Evolutionary conservation across 495 filamentous ascomycete genomes (phyloP).

Genomic region (Hypoxylon fragiforme): DNA sequence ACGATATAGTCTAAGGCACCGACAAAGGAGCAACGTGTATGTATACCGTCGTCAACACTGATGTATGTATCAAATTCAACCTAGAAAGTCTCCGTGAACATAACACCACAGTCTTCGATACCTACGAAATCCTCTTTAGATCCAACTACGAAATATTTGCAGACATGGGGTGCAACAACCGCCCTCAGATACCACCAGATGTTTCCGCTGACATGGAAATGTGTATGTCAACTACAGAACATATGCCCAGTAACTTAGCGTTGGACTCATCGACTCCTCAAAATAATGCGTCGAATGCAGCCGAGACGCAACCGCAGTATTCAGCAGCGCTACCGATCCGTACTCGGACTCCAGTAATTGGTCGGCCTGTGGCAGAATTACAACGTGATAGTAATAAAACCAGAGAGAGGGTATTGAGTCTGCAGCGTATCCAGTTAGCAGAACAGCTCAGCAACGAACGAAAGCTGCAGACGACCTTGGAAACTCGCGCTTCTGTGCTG

Average conservation of each 20-base stretch:
- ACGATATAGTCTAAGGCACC: too few species aligned
- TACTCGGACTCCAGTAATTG: not conserved
- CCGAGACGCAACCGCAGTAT: too few species aligned
- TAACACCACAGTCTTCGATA: too few species aligned
- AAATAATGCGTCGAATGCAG: not conserved
- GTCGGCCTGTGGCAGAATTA: not conserved
- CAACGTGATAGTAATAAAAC: not conserved
- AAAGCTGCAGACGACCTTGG: slow-evolving; percentile 1
- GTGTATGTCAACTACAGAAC: slow-evolving; percentile 5
- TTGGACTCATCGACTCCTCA: not conserved
- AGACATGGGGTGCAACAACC: not conserved
- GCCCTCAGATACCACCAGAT: slow-evolving; percentile 1
- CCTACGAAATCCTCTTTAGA: not conserved
- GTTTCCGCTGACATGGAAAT: slow-evolving; percentile 13
- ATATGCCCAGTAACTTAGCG: not conserved
- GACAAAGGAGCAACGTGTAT: too few species aligned
- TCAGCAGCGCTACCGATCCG: too few species aligned
- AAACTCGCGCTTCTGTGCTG: slow-evolving; percentile 1
- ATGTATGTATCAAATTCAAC: too few species aligned
- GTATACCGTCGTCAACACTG: too few species aligned
- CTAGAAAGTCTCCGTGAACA: too few species aligned
- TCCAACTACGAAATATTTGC: too few species aligned
- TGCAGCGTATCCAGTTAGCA: slow-evolving; percentile 14
- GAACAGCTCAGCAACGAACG: slow-evolving; percentile 11
- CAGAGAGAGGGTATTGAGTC: not conserved